phyloP scores from a whole-genome alignment of 164 flowering plant species.

The Houttuynia cordata region DNA sequence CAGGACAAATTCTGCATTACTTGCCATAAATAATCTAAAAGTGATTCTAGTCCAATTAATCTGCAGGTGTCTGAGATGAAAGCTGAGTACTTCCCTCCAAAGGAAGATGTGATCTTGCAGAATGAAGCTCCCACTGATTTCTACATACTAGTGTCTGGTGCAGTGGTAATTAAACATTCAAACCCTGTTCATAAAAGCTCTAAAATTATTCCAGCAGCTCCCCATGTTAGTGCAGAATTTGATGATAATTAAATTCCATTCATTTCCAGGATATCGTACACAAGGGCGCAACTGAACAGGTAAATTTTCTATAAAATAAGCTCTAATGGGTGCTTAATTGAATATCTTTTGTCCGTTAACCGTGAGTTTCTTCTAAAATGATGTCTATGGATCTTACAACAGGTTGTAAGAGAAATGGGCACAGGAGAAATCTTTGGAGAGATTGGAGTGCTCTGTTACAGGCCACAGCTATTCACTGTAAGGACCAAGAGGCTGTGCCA shows the following conservation, averaged over 20 bases:
- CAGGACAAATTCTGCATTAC: not conserved
- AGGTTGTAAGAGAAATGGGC: conserved; percentile 59
- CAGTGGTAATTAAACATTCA: conserved; percentile 54
- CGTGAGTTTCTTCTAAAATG: not conserved
- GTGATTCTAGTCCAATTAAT: not conserved
- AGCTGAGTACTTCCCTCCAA: conserved; percentile 92
- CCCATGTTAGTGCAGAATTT: not conserved
- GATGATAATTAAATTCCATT: not conserved
- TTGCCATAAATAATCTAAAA: not conserved
- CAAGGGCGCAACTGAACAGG: conserved; percentile 64
- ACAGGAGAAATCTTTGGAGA: conserved; percentile 81
- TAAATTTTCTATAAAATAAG: conserved; percentile 15
- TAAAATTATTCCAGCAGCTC: not conserved
- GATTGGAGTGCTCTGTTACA: conserved; percentile 90
- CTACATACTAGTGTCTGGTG: conserved; percentile 70
- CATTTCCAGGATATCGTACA: conserved; percentile 55
- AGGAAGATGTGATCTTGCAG: conserved; percentile 85
- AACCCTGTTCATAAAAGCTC: not conserved
- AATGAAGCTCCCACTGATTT: conserved; percentile 97
- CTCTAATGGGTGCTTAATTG: not conserved
- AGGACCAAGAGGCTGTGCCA: conserved; percentile 81
- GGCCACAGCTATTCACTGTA: conserved; percentile 84
- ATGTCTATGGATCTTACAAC: too few relatives aligned
- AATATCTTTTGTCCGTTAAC: not conserved
- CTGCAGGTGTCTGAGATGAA: conserved; percentile 89